phyloP scores from a whole-genome alignment of 2,329 filamentous ascomycete genomes.

The Boeremia lycopersici region DNA sequence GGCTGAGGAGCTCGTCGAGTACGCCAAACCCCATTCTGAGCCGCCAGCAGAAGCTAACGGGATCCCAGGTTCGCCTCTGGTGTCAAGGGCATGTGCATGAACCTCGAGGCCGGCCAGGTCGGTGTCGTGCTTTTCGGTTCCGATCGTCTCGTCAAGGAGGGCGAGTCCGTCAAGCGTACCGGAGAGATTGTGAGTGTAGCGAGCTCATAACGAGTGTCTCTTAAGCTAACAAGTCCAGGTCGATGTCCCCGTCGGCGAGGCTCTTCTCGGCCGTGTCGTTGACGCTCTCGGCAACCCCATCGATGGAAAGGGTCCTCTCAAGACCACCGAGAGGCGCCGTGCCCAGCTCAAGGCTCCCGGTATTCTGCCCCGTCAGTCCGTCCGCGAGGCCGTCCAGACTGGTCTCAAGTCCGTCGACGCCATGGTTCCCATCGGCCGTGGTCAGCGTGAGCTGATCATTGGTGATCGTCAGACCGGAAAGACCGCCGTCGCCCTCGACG shows the following conservation, averaged over 20 bases:
- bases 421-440: slow-evolving; percentile 99
- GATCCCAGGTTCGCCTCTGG: slow-evolving; percentile 88
- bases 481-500: slow-evolving; percentile 96
- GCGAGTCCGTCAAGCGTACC: slow-evolving; percentile 99
- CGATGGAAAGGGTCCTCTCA: slow-evolving; percentile 97
- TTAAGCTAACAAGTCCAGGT: slow-evolving; percentile 64
- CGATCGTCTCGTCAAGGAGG: slow-evolving; percentile 99
- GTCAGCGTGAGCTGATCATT: slow-evolving; percentile 99
- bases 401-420: slow-evolving; percentile 99
- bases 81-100: slow-evolving; percentile 99
- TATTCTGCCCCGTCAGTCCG: slow-evolving; percentile 95
- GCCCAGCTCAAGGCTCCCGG: slow-evolving; percentile 98
- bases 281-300: slow-evolving; percentile 99
- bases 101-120: slow-evolving; percentile 99
- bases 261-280: slow-evolving; percentile 96
- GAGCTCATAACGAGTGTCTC: neutral
- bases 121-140: slow-evolving; percentile 99
- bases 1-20: slow-evolving; percentile 99
- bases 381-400: slow-evolving; percentile 99
- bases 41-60: slow-evolving; percentile 34
- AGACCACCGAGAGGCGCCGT: slow-evolving; percentile 89
- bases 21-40: slow-evolving; percentile 56
- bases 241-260: slow-evolving; percentile 90
- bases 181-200: slow-evolving; percentile 86
- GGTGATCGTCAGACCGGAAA: slow-evolving; percentile 99